phyloP scores from a whole-genome alignment of 2,329 filamentous ascomycete species.

The Talaromyces sp. region DNA sequence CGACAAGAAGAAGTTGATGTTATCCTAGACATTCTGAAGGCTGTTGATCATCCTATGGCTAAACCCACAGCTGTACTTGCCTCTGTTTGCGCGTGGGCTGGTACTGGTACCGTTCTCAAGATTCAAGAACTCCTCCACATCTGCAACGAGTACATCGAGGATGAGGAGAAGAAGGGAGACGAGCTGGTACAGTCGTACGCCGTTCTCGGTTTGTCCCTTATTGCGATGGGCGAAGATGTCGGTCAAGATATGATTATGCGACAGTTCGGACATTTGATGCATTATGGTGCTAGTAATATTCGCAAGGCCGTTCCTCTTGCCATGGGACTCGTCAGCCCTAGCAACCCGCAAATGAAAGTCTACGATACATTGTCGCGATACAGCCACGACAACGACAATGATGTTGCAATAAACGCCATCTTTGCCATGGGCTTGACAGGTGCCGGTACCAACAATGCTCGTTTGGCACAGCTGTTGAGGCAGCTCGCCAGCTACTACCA shows the following conservation, averaged over 20 bases:
- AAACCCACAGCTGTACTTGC: slow-evolving; percentile 92
- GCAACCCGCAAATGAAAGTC: slow-evolving; percentile 99
- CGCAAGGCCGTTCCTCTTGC: slow-evolving; percentile 91
- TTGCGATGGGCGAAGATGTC: slow-evolving; percentile 97
- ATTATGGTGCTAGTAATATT: slow-evolving; percentile 97
- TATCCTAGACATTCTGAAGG: slow-evolving; percentile 92
- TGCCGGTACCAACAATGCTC: slow-evolving; percentile 95
- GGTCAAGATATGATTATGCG: slow-evolving; percentile 98
- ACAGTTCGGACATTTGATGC: slow-evolving; percentile 97
- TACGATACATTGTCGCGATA: slow-evolving; percentile 97
- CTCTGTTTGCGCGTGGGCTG: slow-evolving; percentile 96
- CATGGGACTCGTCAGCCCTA: slow-evolving; percentile 93
- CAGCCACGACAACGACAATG: slow-evolving; percentile 97
- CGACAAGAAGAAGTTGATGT: slow-evolving; percentile 98
- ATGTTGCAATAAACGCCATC: slow-evolving; percentile 96
- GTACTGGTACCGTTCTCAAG: slow-evolving; percentile 93
- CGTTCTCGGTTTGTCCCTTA: slow-evolving; percentile 85
- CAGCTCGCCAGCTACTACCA: slow-evolving; percentile 98
- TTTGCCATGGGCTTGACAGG: slow-evolving; percentile 98
- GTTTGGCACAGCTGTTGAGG: slow-evolving; percentile 85
- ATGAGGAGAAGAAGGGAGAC: slow-evolving; percentile 89
- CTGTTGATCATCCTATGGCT: slow-evolving; percentile 92
- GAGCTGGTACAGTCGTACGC: slow-evolving; percentile 95
- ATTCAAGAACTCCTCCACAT: slow-evolving; percentile 95
- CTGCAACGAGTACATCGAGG: slow-evolving; percentile 95